These are phyloP conservation scores for Endocarpon pusillum DNA, from an alignment of 495 filamentous ascomycete genomes.

Conservation along the genomic window DNA sequence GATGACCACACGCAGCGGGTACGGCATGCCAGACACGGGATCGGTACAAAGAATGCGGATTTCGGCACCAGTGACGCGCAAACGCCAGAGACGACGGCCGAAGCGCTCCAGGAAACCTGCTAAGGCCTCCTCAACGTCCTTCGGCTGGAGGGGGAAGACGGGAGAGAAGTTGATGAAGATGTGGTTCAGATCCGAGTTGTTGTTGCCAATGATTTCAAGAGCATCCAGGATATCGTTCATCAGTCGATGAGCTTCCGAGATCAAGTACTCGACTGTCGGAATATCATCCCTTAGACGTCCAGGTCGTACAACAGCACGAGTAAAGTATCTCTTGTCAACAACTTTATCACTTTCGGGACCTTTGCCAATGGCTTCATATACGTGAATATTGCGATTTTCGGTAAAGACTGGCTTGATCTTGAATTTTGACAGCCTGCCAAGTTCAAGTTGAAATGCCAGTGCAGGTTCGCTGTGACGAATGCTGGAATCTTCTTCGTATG, in stretches of 20 bases:
- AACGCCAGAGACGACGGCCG: slow-evolving; percentile 84
- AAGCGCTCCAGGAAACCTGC: slow-evolving; percentile 93
- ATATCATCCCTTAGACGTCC: slow-evolving; percentile 93
- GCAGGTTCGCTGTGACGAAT: slow-evolving; percentile 97
- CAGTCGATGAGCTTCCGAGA: slow-evolving; percentile 87
- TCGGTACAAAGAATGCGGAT: slow-evolving; percentile 98
- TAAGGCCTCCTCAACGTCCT: slow-evolving; percentile 85
- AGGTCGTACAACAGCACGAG: slow-evolving; percentile 80
- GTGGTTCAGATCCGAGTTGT: slow-evolving; percentile 98
- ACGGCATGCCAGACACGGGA: slow-evolving; percentile 63
- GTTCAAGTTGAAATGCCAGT: slow-evolving; percentile 92
- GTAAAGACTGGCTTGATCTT: slow-evolving; percentile 95
- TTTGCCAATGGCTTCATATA: slow-evolving; percentile 93
- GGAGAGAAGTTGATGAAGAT: slow-evolving; percentile 99
- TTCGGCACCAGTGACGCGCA: slow-evolving; percentile 92
- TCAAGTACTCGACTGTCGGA: slow-evolving; percentile 91
- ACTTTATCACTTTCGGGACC: slow-evolving; percentile 68
- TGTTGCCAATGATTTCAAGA: slow-evolving; percentile 94
- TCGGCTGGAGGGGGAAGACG: slow-evolving; percentile 79
- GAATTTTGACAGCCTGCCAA: slow-evolving; percentile 88
- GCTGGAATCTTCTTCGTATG: slow-evolving; percentile 75
- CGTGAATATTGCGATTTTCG: slow-evolving; percentile 96
- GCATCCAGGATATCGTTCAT: slow-evolving; percentile 98
- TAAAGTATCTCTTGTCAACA: slow-evolving; percentile 80
- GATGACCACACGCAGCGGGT: slow-evolving; percentile 90